Base-by-base conservation (phyloP, 345 rosid genomes). In the Punica granatum region DNA sequence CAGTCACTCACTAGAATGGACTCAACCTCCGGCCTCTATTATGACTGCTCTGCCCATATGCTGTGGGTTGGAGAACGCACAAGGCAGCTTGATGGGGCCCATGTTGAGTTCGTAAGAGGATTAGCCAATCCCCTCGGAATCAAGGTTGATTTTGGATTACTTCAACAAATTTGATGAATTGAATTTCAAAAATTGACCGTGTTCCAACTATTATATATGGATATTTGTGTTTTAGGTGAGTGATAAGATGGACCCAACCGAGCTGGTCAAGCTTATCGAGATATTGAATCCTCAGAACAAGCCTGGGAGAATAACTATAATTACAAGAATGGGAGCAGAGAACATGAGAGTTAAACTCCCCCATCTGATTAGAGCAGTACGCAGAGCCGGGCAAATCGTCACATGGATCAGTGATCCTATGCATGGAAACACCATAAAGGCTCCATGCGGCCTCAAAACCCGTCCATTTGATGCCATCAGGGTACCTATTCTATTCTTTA, bases 351-450 rank as follows among this genome's bases (percentile, higher is more conserved):
- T 91, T 71, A 91, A 91, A 69, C 92, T 91, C 77, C 97, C 97
- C 56, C 85, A 91, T 82, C 76, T 91, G 67, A 87, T 91, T 12
- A 78, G 96, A 77, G 96, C 92, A 25, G 93, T 89, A 19, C 85
- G 92, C 19, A 58, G 85, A 10, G 87, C 93, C 23, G 96, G 97
- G 56, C 96, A 80, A 72, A 89, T 89, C 72, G 96, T 89, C 71
- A 89, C 96, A 25, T 91, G 97, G 96, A 93, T 91, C 71, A 89
- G 96, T 72, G 97, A 91, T 77, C 97, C 97, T 59, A 89, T 91
- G 97, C 97, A 91, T 51, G 97, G 97, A 67, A 91, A 91, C 89
- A 91, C 97, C 75, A 89, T 91, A 58, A 91, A 91, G 81, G 96
- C 96, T 77, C 97, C 97, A n/a, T 87, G 91, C 13, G 97, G 97